Conservation (phyloP, 129 eudicot genomes). For the Kitagawia praeruptora region DNA sequence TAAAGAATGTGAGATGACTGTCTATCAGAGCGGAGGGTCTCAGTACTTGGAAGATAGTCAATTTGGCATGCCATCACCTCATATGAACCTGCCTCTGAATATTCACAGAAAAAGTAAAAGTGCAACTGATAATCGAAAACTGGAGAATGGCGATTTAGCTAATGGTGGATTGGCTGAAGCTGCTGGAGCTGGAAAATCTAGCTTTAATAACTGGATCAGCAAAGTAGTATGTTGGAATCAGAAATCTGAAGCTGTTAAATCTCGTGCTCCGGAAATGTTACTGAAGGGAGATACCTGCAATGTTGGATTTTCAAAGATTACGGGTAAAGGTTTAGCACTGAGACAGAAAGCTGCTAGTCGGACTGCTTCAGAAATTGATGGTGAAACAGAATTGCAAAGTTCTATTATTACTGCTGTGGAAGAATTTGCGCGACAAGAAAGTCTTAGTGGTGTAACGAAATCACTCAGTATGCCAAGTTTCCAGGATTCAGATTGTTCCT, state of each 20-base stretch:
- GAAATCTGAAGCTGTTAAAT: slow-evolving; percentile 47
- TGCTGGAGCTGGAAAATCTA: slow-evolving; percentile 15
- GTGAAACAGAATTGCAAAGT: slow-evolving; percentile 27
- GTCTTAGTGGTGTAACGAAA: slow-evolving; percentile 49
- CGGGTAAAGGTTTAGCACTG: slow-evolving; percentile 61
- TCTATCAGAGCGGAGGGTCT: slow-evolving; percentile 32
- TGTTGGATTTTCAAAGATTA: slow-evolving; percentile 55
- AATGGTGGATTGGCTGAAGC: slow-evolving; percentile 17
- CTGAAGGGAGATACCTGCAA: slow-evolving; percentile 53
- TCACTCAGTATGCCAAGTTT: slow-evolving; percentile 74
- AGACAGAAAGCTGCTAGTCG: slow-evolving; percentile 47
- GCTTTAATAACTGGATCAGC: slow-evolving; percentile 40
- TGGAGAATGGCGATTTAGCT: slow-evolving; percentile 17
- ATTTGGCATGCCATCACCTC: slow-evolving; percentile 16
- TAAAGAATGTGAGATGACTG: slow-evolving; percentile 51
- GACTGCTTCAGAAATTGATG: slow-evolving; percentile 27
- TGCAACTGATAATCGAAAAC: slow-evolving; percentile 36
- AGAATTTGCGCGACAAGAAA: slow-evolving; percentile 35
- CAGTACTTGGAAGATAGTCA: slow-evolving; percentile 26
- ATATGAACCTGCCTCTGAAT: slow-evolving; percentile 32
- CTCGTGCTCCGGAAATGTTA: slow-evolving; percentile 54
- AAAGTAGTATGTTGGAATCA: slow-evolving; percentile 45
- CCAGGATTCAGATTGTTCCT: slow-evolving; percentile 33
- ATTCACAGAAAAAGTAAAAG: slow-evolving; percentile 57
- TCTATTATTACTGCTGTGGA: slow-evolving; percentile 27